Evolutionary conservation across 495 filamentous ascomycete genomes (phyloP).

Genomic region (Podospora australis): DNA sequence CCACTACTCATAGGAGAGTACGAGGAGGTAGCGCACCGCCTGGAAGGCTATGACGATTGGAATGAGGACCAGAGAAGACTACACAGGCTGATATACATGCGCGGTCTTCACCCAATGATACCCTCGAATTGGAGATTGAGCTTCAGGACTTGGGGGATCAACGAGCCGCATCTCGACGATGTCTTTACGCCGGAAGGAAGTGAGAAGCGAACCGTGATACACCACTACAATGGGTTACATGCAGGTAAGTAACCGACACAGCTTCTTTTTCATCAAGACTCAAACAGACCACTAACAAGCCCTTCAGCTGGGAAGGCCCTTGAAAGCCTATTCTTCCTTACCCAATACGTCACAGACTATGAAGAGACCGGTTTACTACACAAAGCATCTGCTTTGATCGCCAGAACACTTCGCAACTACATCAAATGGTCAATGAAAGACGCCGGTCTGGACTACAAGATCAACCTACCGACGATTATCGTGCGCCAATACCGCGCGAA

Average conservation of each 20-base stretch:
- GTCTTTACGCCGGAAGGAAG: slow-evolving; percentile 20
- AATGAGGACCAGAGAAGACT: slow-evolving; percentile 22
- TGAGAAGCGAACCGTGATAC: slow-evolving; percentile 22
- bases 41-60: slow-evolving; percentile 23
- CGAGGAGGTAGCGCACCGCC: not conserved
- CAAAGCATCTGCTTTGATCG: slow-evolving; percentile 14
- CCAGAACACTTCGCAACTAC: slow-evolving; percentile 19
- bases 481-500: slow-evolving; percentile 14
- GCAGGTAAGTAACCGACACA: slow-evolving; percentile 12
- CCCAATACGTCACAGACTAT: slow-evolving; percentile 24
- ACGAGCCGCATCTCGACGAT: slow-evolving; percentile 17
- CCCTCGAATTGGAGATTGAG: slow-evolving; percentile 24
- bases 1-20: slow-evolving; percentile 17
- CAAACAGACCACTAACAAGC: slow-evolving; percentile 3
- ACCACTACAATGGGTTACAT: slow-evolving; percentile 18
- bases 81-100: slow-evolving; percentile 25
- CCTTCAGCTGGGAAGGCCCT: slow-evolving; percentile 24
- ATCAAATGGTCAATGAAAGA: slow-evolving; percentile 24
- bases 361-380: slow-evolving; percentile 16
- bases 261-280: not conserved
- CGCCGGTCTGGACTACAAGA: slow-evolving; percentile 7
- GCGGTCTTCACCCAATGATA: slow-evolving; percentile 27
- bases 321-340: slow-evolving; percentile 25
- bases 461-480: slow-evolving; percentile 11
- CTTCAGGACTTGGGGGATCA: slow-evolving; percentile 28